These are phyloP conservation scores for Cercophora sp. DNA, from an alignment of 495 filamentous ascomycete species.

Conservation along the genomic window DNA sequence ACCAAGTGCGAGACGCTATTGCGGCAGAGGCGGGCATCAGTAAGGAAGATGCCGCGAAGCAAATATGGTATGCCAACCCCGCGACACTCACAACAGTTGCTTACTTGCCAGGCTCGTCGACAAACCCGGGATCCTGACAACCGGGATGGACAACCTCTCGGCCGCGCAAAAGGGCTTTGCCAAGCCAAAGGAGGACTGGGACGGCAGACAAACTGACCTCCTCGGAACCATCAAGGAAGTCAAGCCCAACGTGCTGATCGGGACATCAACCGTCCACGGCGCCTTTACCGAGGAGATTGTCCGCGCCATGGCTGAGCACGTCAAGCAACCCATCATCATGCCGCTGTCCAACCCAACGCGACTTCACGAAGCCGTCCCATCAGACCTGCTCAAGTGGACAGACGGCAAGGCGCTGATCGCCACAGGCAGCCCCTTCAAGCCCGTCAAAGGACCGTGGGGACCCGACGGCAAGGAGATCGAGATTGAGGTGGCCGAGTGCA, in stretches of 20 bases:
- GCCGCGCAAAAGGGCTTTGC: slow-evolving; percentile 65
- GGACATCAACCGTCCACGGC: slow-evolving; percentile 77
- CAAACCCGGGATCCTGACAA: slow-evolving; percentile 73
- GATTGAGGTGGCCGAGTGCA: slow-evolving; percentile 77
- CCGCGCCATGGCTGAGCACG: slow-evolving; percentile 73
- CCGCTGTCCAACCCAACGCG: slow-evolving; percentile 84
- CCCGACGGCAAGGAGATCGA: slow-evolving; percentile 52
- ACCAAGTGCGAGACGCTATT: slow-evolving; percentile 77
- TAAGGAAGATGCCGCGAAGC: slow-evolving; percentile 70
- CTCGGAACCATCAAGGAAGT: slow-evolving; percentile 64
- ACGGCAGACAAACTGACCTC: slow-evolving; percentile 53
- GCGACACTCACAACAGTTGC: no score
- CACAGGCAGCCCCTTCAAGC: slow-evolving; percentile 79
- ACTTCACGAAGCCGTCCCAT: slow-evolving; percentile 76
- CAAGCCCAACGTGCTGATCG: slow-evolving; percentile 77
- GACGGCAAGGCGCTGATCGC: slow-evolving; percentile 75
- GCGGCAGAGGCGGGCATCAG: slow-evolving; percentile 61
- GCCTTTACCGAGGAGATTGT: slow-evolving; percentile 73
- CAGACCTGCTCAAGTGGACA: slow-evolving; percentile 77
- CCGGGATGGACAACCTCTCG: slow-evolving; percentile 48
- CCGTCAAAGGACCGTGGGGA: slow-evolving; percentile 60
- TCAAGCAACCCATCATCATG: slow-evolving; percentile 74
- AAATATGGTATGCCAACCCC: slow-evolving; percentile 89
- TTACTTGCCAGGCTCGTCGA: slow-evolving; percentile 72
- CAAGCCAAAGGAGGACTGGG: slow-evolving; percentile 62